Conservation (phyloP, 768 basidiomycete species). For the Collybia sp. region DNA sequence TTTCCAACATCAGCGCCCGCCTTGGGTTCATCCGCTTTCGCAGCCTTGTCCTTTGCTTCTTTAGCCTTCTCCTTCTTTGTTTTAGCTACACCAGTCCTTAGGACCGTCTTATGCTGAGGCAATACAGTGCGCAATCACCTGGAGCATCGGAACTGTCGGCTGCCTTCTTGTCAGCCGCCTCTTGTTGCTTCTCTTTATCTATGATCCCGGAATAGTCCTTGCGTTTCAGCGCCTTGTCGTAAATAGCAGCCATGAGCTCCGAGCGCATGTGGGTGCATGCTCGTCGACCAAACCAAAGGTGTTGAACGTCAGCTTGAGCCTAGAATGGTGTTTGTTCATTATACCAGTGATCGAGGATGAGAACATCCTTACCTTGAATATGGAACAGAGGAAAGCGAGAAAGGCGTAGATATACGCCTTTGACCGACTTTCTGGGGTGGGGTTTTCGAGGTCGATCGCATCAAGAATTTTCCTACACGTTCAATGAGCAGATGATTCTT, state of each 20-base stretch:
- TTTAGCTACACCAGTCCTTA: no score
- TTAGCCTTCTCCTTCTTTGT: constrained; percentile 19
- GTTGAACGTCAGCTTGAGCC: constrained; percentile 67
- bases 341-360: neutral
- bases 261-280: constrained; percentile 66
- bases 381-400: constrained; percentile 60
- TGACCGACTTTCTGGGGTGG: constrained; percentile 46
- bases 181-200: constrained; percentile 29
- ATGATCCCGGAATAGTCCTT: constrained; percentile 81
- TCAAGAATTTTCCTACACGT: constrained; percentile 40
- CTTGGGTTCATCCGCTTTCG: constrained; percentile 52
- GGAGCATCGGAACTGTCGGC: constrained; percentile 1
- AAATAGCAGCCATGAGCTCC: constrained; percentile 82
- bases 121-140: no score
- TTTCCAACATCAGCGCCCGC: constrained; percentile 86
- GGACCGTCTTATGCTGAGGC: no score
- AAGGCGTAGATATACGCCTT: constrained; percentile 77
- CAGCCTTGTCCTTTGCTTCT: constrained; percentile 33
- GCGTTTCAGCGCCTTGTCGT: constrained; percentile 82
- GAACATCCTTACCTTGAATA: constrained; percentile 40
- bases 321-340: constrained; percentile 10
- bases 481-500: constrained; percentile 2
- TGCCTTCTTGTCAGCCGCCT: constrained; percentile 14
- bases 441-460: constrained; percentile 15
- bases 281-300: constrained; percentile 77